Base-by-base conservation (phyloP, 2,329 filamentous ascomycete species). In the Ascocoryne sarcoides region DNA sequence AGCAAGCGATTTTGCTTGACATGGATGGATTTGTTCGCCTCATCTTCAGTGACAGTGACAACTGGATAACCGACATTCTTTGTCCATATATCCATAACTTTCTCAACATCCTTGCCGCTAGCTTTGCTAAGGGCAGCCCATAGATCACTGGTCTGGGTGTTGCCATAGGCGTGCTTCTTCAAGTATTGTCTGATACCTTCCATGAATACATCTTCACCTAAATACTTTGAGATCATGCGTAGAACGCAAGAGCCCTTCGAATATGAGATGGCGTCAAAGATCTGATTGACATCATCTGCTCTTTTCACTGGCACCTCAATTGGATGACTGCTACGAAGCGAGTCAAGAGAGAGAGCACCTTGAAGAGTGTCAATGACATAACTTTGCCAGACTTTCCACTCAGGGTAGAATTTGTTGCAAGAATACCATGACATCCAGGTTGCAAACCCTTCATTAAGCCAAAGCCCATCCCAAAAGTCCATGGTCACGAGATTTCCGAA, bases 391-490 rank as follows among this genome's bases (percentile, higher is more conserved):
- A 96, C 87, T 65, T 94, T 94, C 90, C 90, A 96, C 63, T 96
- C 90, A 7, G 90, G 90, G 65, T 89, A 96, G 70, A 96, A 95
- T 43, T 76, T 75, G 62, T 96, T 90, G 73, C 87, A 93, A 32
- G 85, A 88, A 65, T 92, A 92, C 86, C 87, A 83, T 45, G 84
- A 89, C 85, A 92, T 88, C 79, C 84, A 86, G 29, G 86, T 93
- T 21, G 87, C 86, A 55, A 93, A 93, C 26, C 86, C 86, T 62
- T 93, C 86, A 62, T 96, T 96, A 39, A 96, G 75, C 90, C 90
- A 96, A 5, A 96, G 69, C 40, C 89, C 90, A 63, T 95, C 88
- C 90, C 90, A 96, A 73, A 93, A 95, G 62, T 95, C 88, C 88
- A 95, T 95, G 39, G 90, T 95, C 19, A 95, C 90, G 39, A 95